Evolutionary conservation across 106 monocot species (phyloP), one percentile per base, ranked within the genome.

Genomic region (Apostasia shenzhenica): DNA sequence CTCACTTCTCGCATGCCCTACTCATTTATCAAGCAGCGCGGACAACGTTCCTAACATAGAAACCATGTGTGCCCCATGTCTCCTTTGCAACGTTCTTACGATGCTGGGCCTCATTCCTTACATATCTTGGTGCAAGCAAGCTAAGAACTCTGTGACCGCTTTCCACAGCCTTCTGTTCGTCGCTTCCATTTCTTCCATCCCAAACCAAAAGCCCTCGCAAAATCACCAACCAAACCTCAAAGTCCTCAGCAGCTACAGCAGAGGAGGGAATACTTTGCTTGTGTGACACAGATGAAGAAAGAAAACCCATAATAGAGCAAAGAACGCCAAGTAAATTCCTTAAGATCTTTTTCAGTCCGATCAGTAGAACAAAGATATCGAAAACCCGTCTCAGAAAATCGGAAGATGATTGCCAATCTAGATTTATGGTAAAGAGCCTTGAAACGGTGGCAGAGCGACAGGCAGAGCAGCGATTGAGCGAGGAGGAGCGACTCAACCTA

Each of bases 121-220:
- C 76, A 9, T 80, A 71, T 44, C 79, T 73, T 14, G 84, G 83
- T 6, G 92, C 76, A 42, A 82, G 80, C 8, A 55, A 55, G 66
- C 51, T 86, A 52, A 97, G 72, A 47, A 97, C 69, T 77, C 81
- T 84, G 56, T 92, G 66, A 58, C 88, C 79, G 69, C 82, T 82
- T 74, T 89, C 86, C 42, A 97, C 79, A 9, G 95, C 95, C 37
- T 78, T 54, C 80, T 80, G 52, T 92, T 84, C 8, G 89, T 86
- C 69, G 82, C 84, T 67, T 89, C 95, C 54, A 84, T 79, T 57
- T 79, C 86, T 69, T 92, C 95, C 95, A 97, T 97, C 72, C 62
- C 10, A 62, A 45, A 2, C 45, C 62, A 5, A 62, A 43, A 11
- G n/a, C n/a, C n/a, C n/a, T 44, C 45, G 13, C n/a, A 41, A 62